Conservation (phyloP, 345 rosid species). For the Luvunga scandens region DNA sequence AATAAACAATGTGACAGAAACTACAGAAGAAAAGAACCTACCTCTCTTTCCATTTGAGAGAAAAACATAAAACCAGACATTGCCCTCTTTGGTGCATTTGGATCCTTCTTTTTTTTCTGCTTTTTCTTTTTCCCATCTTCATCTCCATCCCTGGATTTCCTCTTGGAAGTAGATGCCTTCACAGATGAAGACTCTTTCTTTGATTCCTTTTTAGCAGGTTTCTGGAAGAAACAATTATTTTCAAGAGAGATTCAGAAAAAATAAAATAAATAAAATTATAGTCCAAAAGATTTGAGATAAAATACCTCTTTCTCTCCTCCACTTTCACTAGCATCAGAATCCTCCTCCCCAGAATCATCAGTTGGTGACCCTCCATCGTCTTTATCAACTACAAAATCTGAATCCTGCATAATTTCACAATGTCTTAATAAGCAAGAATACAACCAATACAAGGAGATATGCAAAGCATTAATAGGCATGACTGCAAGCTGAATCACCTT, state of each 20-base stretch:
- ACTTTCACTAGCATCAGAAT: slow-evolving; percentile 62
- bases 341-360: slow-evolving; percentile 93
- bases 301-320: slow-evolving; percentile 83
- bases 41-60: slow-evolving; percentile 87
- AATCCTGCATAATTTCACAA: slow-evolving; percentile 57
- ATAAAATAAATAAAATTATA: neutral
- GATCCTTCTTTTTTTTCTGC: slow-evolving; percentile 89
- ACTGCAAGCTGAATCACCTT: neutral
- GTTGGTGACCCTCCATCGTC: slow-evolving; percentile 96
- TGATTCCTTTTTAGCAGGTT: slow-evolving; percentile 62
- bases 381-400: slow-evolving; percentile 78
- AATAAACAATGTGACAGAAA: neutral
- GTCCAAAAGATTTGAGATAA: neutral
- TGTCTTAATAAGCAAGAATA: neutral
- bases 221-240: slow-evolving; percentile 41
- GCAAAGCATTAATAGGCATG: neutral
- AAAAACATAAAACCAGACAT: slow-evolving; percentile 70
- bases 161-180: slow-evolving; percentile 58
- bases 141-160: slow-evolving; percentile 58
- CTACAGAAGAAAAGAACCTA: slow-evolving; percentile 22
- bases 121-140: slow-evolving; percentile 82
- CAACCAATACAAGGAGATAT: neutral
- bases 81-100: slow-evolving; percentile 91
- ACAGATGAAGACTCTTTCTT: slow-evolving; percentile 61
- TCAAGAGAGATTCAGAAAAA: slow-evolving; percentile 8